A percentile compares a stretch with the other conserved stretches of the same genome.
Conservation (phyloP, 1,284 basidiomycete species). For the Pseudozyma hubeiensis region DNA sequence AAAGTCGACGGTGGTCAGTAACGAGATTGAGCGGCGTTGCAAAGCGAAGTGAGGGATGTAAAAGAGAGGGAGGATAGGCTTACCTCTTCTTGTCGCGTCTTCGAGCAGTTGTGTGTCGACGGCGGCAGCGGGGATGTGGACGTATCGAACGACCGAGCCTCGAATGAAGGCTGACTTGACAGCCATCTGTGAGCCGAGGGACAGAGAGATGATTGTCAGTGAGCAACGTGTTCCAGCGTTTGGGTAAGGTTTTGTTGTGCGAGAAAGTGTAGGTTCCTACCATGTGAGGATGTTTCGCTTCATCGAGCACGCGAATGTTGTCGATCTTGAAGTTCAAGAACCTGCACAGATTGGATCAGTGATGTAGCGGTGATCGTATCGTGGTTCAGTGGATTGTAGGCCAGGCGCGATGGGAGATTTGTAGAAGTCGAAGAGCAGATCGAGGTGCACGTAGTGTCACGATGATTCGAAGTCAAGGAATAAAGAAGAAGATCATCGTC, state of each 20-base stretch:
- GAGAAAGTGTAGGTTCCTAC: constrained; percentile 71
- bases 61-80: constrained; percentile 17
- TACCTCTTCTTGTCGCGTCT: constrained; percentile 91
- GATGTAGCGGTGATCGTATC: too few relatives aligned
- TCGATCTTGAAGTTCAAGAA: constrained; percentile 98
- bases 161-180: constrained; percentile 99
- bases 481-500: too few relatives aligned
- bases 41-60: not conserved
- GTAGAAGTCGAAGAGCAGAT: too few relatives aligned
- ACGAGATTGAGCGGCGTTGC: not conserved
- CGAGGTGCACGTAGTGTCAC: too few relatives aligned
- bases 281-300: constrained; percentile 96
- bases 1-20: not conserved
- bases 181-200: constrained; percentile 80
- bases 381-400: too few relatives aligned
- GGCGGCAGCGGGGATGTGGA: constrained; percentile 88
- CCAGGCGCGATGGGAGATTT: not conserved
- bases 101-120: constrained; percentile 96
- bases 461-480: too few relatives aligned
- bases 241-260: not conserved
- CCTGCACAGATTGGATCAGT: constrained; percentile 8
- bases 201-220: not conserved
- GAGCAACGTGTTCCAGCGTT: not conserved
- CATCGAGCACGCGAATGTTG: constrained; percentile 90
- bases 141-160: constrained; percentile 97